These are phyloP conservation scores for Schoenoplectus triqueter DNA, from an alignment of 202 grass and related monocot genomes.

Conservation along the genomic window DNA sequence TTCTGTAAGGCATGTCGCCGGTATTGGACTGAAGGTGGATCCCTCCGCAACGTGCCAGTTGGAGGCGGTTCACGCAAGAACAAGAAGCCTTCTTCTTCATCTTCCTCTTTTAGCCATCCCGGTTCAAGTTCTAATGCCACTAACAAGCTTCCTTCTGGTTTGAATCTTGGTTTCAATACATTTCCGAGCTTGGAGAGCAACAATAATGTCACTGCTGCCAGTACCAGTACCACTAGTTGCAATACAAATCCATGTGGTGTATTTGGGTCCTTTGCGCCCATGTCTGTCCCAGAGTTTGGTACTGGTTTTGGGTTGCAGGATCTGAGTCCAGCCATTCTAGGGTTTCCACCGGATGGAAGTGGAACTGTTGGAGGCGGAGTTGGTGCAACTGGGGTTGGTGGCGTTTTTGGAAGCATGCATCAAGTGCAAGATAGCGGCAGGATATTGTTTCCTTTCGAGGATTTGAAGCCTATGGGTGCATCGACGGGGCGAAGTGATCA, in stretches of 20 bases:
- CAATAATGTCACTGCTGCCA: slow-evolving; percentile 34
- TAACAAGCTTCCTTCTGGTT: slow-evolving; percentile 29
- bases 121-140: slow-evolving; percentile 9
- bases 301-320: slow-evolving; percentile 48
- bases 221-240: slow-evolving; percentile 21
- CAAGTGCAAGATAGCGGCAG: slow-evolving; percentile 44
- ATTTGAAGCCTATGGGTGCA: slow-evolving; percentile 41
- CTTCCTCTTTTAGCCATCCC: slow-evolving; percentile 20
- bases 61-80: slow-evolving; percentile 55
- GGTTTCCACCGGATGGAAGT: slow-evolving; percentile 40
- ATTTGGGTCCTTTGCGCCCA: slow-evolving; percentile 42
- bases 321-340: slow-evolving; percentile 36
- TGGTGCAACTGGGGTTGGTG: slow-evolving; percentile 27
- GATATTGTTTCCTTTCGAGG: slow-evolving; percentile 51
- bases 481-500: slow-evolving; percentile 23
- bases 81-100: slow-evolving; percentile 46
- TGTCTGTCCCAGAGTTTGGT: slow-evolving; percentile 44
- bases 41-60: slow-evolving; percentile 48
- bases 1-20: slow-evolving; percentile 54
- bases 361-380: slow-evolving; percentile 16
- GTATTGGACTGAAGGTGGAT: slow-evolving; percentile 55
- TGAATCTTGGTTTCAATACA: slow-evolving; percentile 45
- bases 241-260: slow-evolving; percentile 35
- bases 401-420: slow-evolving; percentile 36
- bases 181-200: slow-evolving; percentile 41